A percentile compares a stretch with the other conserved stretches of the same genome.
Conservation (phyloP, 2,329 filamentous ascomycete species). For the Colletotrichum australisinense region DNA sequence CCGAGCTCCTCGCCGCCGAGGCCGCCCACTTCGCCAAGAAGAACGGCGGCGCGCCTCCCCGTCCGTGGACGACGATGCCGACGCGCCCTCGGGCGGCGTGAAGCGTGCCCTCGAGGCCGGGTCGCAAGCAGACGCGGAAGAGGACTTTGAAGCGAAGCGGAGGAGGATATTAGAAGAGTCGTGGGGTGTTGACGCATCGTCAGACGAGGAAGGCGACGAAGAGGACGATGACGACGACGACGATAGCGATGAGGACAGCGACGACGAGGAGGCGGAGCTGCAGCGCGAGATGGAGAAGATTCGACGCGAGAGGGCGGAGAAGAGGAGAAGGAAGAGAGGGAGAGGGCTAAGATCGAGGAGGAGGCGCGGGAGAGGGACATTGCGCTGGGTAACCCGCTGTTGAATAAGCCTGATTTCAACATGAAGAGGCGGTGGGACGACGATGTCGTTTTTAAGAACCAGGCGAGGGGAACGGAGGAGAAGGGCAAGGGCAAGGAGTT, state of each 20-base stretch:
- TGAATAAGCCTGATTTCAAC: conserved; percentile 90
- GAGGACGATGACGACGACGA: conserved; percentile 59
- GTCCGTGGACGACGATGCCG: conserved; percentile 57
- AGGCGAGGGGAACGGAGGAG: conserved; percentile 93
- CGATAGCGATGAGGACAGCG: conserved; percentile 72
- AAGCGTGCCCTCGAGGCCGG: conserved; percentile 75
- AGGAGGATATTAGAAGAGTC: conserved; percentile 89
- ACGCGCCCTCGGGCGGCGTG: conserved; percentile 50
- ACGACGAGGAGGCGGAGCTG: conserved; percentile 88
- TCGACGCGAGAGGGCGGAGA: conserved; percentile 84
- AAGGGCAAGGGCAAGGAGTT: conserved; percentile 92
- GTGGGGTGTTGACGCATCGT: conserved; percentile 85
- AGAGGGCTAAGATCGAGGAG: conserved; percentile 78
- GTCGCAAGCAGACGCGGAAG: conserved; percentile 57
- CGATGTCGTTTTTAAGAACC: conserved; percentile 99
- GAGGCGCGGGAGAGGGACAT: conserved; percentile 89
- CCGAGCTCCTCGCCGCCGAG: conserved; percentile 91
- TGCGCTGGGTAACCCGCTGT: conserved; percentile 89
- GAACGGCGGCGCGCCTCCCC: conserved; percentile 68
- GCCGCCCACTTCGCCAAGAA: conserved; percentile 88
- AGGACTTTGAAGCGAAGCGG: conserved; percentile 84
- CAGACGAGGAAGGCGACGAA: conserved; percentile 71
- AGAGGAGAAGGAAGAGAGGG: conserved; percentile 71
- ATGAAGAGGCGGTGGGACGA: conserved; percentile 97
- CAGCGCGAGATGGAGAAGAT: conserved; percentile 96